Conservation (phyloP, 495 filamentous ascomycete species). For the Amniculicola lignicola region DNA sequence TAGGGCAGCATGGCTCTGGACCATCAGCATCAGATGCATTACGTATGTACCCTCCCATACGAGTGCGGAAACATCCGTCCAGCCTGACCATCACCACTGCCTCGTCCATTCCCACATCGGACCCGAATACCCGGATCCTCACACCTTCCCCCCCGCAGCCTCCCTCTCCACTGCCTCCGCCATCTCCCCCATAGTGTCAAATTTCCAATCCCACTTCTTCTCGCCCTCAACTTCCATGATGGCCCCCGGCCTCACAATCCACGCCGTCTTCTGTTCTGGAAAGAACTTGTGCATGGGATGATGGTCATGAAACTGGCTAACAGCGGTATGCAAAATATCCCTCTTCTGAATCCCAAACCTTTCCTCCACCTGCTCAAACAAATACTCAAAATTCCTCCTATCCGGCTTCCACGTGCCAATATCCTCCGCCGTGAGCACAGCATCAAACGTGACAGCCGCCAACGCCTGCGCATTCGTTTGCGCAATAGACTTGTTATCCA, state of each 20-base stretch:
- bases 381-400: slow-evolving; percentile 27
- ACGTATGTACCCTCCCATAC: too few relatives aligned
- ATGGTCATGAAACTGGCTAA: slow-evolving; percentile 31
- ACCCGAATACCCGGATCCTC: too few relatives aligned
- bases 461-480: slow-evolving; percentile 5
- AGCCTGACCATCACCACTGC: too few relatives aligned
- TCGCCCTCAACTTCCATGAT: slow-evolving; percentile 13
- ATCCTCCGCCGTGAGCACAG: slow-evolving; percentile 26
- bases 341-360: slow-evolving; percentile 24
- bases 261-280: slow-evolving; percentile 18
- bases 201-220: slow-evolving; percentile 23
- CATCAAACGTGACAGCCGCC: slow-evolving; percentile 19
- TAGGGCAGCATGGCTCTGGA: too few relatives aligned
- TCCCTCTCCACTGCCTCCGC: slow-evolving; percentile 25
- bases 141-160: too few relatives aligned
- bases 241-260: slow-evolving; percentile 19
- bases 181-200: slow-evolving; percentile 26
- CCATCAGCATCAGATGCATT: too few relatives aligned
- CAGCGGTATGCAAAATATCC: slow-evolving; percentile 27
- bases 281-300: slow-evolving; percentile 14
- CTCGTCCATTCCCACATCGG: too few relatives aligned
- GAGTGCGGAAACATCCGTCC: too few relatives aligned
- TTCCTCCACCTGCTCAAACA: slow-evolving; percentile 20
- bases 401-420: slow-evolving; percentile 33
- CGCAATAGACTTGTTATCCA: slow-evolving; percentile 23